Conservation (phyloP, 2,329 filamentous ascomycete genomes). For the Raffaelea arxii region DNA sequence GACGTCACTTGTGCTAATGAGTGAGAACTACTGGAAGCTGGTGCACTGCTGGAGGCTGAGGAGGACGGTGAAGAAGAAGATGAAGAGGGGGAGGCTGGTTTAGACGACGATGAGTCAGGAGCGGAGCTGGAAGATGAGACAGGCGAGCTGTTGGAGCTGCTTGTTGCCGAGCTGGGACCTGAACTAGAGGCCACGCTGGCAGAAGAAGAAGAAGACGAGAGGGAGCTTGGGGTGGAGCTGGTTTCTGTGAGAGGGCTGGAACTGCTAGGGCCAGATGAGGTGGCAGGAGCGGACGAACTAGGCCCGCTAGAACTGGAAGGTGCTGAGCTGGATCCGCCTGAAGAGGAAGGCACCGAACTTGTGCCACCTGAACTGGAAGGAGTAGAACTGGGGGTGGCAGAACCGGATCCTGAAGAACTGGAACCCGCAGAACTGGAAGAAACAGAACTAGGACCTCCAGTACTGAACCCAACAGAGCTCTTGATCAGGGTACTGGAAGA, state of each 20-base stretch:
- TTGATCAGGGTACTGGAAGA: no score
- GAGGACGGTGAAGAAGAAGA: not conserved
- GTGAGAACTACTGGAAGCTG: constrained; percentile 1
- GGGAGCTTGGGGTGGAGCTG: constrained; percentile 2
- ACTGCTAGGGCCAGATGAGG: not conserved
- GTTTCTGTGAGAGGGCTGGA: not conserved
- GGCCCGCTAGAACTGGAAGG: no score
- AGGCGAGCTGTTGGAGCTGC: not conserved
- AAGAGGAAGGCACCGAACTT: no score
- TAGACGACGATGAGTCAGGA: not conserved
- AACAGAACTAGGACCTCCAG: no score
- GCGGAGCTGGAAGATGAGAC: not conserved
- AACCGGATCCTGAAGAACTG: no score
- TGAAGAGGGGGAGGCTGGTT: not conserved
- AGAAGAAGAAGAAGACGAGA: not conserved
- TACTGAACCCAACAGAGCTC: no score
- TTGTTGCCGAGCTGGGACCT: not conserved
- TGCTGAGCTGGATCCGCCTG: no score
- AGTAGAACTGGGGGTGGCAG: no score
- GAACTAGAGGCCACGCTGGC: not conserved
- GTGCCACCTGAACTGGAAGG: no score
- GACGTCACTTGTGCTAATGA: not conserved
- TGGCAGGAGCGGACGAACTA: no score
- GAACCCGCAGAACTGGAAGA: no score
- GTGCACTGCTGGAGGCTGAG: not conserved